A percentile compares a stretch with the other conserved stretches of the same genome.
These are phyloP conservation scores for Cystobasidium ongulense DNA, from an alignment of 768 basidiomycete species.

Conservation along the genomic window DNA sequence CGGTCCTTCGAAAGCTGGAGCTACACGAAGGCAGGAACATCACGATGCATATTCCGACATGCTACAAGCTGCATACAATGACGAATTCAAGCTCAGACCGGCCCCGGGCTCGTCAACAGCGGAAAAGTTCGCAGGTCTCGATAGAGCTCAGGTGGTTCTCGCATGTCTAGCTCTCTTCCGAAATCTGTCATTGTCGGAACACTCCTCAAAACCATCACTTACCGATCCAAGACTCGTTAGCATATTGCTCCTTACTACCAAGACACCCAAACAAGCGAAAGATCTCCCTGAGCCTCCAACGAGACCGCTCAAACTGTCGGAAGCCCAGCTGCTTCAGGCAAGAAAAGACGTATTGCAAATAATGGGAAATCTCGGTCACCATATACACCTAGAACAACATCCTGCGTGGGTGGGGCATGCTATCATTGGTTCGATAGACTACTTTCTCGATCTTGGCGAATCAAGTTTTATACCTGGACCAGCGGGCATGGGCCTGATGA, in stretches of 20 bases:
- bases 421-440: slow-evolving; percentile 35
- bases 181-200: slow-evolving; percentile 59
- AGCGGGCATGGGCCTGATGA: not conserved
- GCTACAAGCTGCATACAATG: slow-evolving; percentile 28
- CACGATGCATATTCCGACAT: slow-evolving; percentile 29
- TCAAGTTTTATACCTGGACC: not conserved
- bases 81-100: slow-evolving; percentile 25
- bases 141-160: slow-evolving; percentile 55
- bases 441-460: slow-evolving; percentile 40
- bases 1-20: not conserved
- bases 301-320: slow-evolving; percentile 57
- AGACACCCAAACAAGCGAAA: slow-evolving; percentile 16
- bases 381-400: slow-evolving; percentile 14
- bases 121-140: slow-evolving; percentile 3
- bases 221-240: slow-evolving; percentile 59
- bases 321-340: slow-evolving; percentile 61
- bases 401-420: slow-evolving; percentile 11
- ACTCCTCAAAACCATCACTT: slow-evolving; percentile 66
- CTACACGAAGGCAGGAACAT: not conserved
- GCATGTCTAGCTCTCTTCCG: slow-evolving; percentile 70
- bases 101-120: not conserved
- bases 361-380: slow-evolving; percentile 18
- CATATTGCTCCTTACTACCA: slow-evolving; percentile 52
- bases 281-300: not conserved
- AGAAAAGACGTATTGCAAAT: slow-evolving; percentile 62